These are phyloP conservation scores for Cladosporium sp. DNA, from an alignment of 2,329 filamentous ascomycete species.

Conservation along the genomic window DNA sequence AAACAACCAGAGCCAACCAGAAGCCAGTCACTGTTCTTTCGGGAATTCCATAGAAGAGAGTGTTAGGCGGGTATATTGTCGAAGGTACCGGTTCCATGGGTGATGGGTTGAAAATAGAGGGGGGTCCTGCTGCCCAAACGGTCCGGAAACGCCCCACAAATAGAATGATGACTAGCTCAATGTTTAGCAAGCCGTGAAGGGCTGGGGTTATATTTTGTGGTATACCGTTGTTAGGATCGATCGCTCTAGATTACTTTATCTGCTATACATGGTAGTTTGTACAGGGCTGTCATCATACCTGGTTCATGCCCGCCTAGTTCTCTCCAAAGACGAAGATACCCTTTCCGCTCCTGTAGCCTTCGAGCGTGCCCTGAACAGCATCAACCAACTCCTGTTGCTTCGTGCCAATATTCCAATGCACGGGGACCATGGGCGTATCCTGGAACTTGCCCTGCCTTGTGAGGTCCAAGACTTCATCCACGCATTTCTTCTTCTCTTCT, in stretches of 20 bases:
- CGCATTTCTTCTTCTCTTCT: conserved; percentile 69
- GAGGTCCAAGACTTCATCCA: conserved; percentile 78
- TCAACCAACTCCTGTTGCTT: conserved; percentile 63
- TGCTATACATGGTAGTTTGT: neutral
- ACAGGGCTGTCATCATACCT: neutral
- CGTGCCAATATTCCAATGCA: conserved; percentile 80
- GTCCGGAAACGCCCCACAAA: too few relatives aligned
- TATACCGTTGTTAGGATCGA: too few relatives aligned
- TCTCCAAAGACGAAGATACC: conserved; percentile 78
- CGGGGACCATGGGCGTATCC: conserved; percentile 76
- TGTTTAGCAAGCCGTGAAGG: too few relatives aligned
- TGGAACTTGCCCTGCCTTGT: conserved; percentile 72
- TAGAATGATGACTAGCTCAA: too few relatives aligned
- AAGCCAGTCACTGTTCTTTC: too few relatives aligned
- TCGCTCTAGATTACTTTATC: neutral
- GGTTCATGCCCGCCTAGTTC: conserved; percentile 29
- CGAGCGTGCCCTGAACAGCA: conserved; percentile 76
- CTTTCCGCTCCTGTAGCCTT: conserved; percentile 83
- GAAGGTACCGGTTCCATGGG: too few relatives aligned
- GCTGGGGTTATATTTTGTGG: too few relatives aligned
- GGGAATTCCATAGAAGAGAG: too few relatives aligned
- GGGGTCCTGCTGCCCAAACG: too few relatives aligned
- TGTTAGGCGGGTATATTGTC: too few relatives aligned
- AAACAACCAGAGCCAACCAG: too few relatives aligned
- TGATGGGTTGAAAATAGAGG: too few relatives aligned